Evolutionary conservation across 1,284 basidiomycete genomes (phyloP).

Genomic region (Trichosporon sp.): DNA sequence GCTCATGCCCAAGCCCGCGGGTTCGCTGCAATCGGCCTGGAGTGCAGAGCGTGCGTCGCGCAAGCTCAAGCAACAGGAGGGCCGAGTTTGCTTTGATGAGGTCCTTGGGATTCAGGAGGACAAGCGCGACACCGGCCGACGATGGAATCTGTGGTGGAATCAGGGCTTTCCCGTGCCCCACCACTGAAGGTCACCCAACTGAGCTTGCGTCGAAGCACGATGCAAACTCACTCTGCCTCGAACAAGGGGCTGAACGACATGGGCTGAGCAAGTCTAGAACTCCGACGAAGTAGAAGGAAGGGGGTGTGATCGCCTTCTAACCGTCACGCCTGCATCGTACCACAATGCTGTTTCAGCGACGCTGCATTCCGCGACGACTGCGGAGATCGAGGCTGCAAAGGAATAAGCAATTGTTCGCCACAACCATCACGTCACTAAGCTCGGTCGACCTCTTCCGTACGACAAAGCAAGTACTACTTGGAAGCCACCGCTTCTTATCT

Average conservation of each 20-base stretch:
- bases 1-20: not conserved
- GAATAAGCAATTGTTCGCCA: not conserved
- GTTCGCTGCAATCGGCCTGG: not conserved
- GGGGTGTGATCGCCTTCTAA: not conserved
- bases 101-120: conserved; percentile 1
- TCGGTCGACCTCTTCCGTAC: too few relatives aligned
- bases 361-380: not conserved
- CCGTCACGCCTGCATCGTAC: not conserved
- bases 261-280: not conserved
- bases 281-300: not conserved
- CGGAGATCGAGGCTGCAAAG: not conserved
- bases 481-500: too few relatives aligned
- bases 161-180: not conserved
- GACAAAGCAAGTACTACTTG: too few relatives aligned
- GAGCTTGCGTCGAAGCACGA: not conserved
- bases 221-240: too few relatives aligned
- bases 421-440: not conserved
- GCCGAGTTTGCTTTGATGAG: conserved; percentile 11
- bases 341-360: not conserved
- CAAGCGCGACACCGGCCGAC: not conserved
- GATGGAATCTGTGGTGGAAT: conserved; percentile 12
- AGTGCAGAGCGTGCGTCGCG: conserved; percentile 7
- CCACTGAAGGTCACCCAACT: not conserved
- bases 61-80: conserved; percentile 1
- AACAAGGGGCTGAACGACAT: not conserved